Evolutionary conservation across 352 stramenopile species (phyloP), one percentile per base, ranked within the genome.

Genomic region (Globisporangium perplexum): DNA sequence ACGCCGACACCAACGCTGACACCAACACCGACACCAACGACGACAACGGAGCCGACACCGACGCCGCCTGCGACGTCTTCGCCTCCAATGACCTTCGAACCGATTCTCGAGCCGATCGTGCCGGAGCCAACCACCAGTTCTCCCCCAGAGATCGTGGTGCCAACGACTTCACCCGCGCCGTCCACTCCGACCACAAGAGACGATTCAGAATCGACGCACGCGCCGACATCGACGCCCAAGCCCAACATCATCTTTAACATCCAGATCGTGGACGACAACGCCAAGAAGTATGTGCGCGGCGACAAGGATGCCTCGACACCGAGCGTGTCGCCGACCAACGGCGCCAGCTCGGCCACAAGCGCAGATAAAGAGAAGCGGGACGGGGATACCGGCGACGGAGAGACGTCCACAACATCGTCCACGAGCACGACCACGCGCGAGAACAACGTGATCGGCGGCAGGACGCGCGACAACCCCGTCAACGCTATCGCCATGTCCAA

Each of bases 381-480:
- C 12, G 17, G 28, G 20, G 35, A 43, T 7, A 7, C 23, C 2
- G 46, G 46, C 20, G 38, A 18, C 22, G 44, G 36, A n/a, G 47
- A 55, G 4, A 50, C 51, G 1, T 31, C 52, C 2, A 45, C 52
- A 31, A 31, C 33, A n/a, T 36, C 47, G 15, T 50, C 51, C 0
- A 23, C 51, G 28, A 50, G 41, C 30, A 33, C 30, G 15, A 47
- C 36, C 0, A 46, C 30, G 18, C 33, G 49, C 28, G 39, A 45
- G 18, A 52, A 52, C 17, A 79, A 72, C 26, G 62, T 87, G 7
- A 84, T 84, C 46, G 73, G 76, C 33, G 73, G 76, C 12, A 68
- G 66, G 12, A 71, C 69, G 51, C 64, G 70, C 8, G 68, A 72
- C 22, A 72, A 80, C 36, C 67, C 78, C 23, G 69, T 72, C 14